Evolutionary conservation across 306 rosid genomes (phyloP), one percentile per base, ranked within the genome.

Genomic region (Lithocarpus polystachyus): DNA sequence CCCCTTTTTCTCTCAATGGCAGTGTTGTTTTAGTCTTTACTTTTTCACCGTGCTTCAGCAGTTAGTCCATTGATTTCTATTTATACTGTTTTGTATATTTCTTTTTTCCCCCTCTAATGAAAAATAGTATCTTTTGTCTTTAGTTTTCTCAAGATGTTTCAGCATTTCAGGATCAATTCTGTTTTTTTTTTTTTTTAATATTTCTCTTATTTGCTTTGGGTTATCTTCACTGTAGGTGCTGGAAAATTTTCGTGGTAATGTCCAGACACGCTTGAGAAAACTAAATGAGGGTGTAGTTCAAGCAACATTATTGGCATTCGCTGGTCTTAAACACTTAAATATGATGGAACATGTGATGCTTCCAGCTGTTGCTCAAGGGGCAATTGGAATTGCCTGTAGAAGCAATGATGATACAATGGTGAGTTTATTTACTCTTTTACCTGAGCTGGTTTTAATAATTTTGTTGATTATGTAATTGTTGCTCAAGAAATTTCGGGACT

Each of bases 231-330:
- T 79, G 56, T 83, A 95, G 99, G 99, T 93, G 79, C 90, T 76
- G 75, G 98, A 95, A 55, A 95, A 95, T 78, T 95, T 93, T 75
- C 90, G 99, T n/a, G 99, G 99, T 22, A 95, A 95, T 79, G 99
- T 95, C 77, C 98, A 95, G 81, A 88, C 98, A 55, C 86, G 99
- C 55, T 75, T 95, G 84, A 93, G 71, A 86, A 95, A 95, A 76
- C 92, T 95, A 72, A 87, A 73, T 45, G 97, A 93, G 71, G 97
- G 94, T 56, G 96, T 91, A 61, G 99, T 95, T 84, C 89, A 93
- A 80, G 99, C 99, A 71, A 95, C 99, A n/a, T 75, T 95, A 55
- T 83, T 95, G 89, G 99, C 98, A 10, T 81, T 95, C 73, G 99
- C 99, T 79, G 98, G 99, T 73, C 93, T 95, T 45, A 90, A 86